Conservation (phyloP, 1,284 basidiomycete species). For the Meira miltonrushii region DNA sequence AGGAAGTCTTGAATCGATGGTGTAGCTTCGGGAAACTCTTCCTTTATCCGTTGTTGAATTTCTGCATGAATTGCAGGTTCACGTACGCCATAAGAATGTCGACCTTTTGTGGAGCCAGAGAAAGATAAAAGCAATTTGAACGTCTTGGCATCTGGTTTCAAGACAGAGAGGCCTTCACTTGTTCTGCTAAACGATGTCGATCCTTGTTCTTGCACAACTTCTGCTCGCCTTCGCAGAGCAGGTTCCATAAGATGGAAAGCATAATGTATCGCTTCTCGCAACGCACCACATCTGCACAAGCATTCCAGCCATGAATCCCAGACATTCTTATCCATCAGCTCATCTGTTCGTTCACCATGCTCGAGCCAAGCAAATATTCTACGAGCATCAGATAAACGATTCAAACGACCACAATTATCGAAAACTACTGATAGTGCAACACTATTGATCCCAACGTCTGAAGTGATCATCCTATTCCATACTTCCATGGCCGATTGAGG, state of each 20-base stretch:
- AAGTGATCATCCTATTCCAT: conserved; percentile 67
- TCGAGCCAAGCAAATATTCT: too few relatives aligned
- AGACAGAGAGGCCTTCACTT: too few relatives aligned
- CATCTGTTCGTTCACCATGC: too few relatives aligned
- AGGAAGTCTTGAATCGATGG: too few relatives aligned
- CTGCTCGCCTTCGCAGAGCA: too few relatives aligned
- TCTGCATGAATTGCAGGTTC: too few relatives aligned
- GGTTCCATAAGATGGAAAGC: conserved; percentile 64
- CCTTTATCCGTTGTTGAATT: too few relatives aligned
- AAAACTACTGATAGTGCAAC: conserved; percentile 73
- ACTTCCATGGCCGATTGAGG: conserved; percentile 68
- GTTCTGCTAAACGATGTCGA: too few relatives aligned
- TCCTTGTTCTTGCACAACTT: too few relatives aligned
- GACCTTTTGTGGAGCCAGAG: conserved; percentile 12
- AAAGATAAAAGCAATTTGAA: conserved; percentile 54
- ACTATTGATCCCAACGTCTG: conserved; percentile 58
- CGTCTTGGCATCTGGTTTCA: conserved; percentile 43
- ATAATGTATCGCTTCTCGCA: conserved; percentile 66
- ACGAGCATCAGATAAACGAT: background rate
- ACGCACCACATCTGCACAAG: conserved; percentile 65
- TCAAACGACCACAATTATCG: conserved; percentile 68
- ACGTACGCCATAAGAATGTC: too few relatives aligned
- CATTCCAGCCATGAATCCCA: conserved; percentile 83
- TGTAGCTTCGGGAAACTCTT: too few relatives aligned
- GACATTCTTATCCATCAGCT: conserved; percentile 34